Percentiles rank a stretch among this genome's conserved stretches.
phyloP scores from a whole-genome alignment of 1,139 yeast genomes.

The Torulaspora globosa region DNA sequence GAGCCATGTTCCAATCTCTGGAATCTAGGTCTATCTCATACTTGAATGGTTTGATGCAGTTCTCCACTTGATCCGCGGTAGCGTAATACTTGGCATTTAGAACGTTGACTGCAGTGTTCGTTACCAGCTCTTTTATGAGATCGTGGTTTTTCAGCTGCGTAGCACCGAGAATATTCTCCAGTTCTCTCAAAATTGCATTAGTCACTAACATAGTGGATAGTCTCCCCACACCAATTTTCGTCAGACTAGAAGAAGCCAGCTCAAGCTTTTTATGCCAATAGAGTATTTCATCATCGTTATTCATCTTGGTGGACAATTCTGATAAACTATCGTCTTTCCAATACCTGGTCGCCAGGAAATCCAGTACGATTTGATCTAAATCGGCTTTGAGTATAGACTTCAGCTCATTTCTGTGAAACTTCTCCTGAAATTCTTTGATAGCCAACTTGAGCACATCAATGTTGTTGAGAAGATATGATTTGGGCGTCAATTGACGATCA shows the following conservation, averaged over 20 bases:
- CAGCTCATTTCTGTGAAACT: slow-evolving; percentile 79
- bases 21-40: slow-evolving; percentile 96
- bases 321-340: slow-evolving; percentile 60
- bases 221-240: slow-evolving; percentile 92
- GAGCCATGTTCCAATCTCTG: slow-evolving; percentile 82
- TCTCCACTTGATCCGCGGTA: slow-evolving; percentile 97
- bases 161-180: slow-evolving; percentile 54
- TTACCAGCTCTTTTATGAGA: slow-evolving; percentile 72
- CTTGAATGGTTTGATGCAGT: slow-evolving; percentile 95
- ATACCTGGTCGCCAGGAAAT: slow-evolving; percentile 80
- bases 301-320: slow-evolving; percentile 28
- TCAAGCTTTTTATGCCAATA: slow-evolving; percentile 91
- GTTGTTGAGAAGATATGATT: slow-evolving; percentile 87
- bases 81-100: slow-evolving; percentile 75
- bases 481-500: slow-evolving; percentile 89
- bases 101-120: slow-evolving; percentile 80
- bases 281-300: slow-evolving; percentile 58
- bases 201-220: slow-evolving; percentile 79
- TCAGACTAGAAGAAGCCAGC: slow-evolving; percentile 72
- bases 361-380: slow-evolving; percentile 83
- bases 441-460: slow-evolving; percentile 82
- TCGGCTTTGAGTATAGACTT: slow-evolving; percentile 74
- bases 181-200: slow-evolving; percentile 70
- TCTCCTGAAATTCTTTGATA: slow-evolving; percentile 78
- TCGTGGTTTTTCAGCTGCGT: slow-evolving; percentile 84